These are phyloP conservation scores for Phylloporus arenicola DNA, from an alignment of 768 basidiomycete genomes.

Conservation along the genomic window DNA sequence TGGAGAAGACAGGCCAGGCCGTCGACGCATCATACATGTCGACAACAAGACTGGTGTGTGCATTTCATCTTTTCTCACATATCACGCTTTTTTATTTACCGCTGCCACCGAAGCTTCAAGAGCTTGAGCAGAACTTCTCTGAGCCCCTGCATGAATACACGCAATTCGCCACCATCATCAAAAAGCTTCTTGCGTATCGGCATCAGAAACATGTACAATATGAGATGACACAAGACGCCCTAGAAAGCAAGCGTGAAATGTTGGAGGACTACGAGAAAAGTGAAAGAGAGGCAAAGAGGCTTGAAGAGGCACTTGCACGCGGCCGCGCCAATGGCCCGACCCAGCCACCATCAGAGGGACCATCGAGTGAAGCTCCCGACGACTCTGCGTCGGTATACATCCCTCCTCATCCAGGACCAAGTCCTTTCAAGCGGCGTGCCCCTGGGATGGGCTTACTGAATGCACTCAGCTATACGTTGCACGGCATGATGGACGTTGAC, in stretches of 20 bases:
- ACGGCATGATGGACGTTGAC: conserved; percentile 98
- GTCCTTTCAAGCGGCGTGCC: conserved; percentile 53
- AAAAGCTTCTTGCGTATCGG: conserved; percentile 87
- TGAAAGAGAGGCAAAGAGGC: conserved; percentile 81
- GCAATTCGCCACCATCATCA: conserved; percentile 93
- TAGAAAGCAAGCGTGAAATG: conserved; percentile 79
- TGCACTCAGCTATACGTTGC: conserved; percentile 89
- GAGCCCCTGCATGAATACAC: conserved; percentile 95
- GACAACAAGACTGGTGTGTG: conserved; percentile 77
- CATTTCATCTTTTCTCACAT: not conserved
- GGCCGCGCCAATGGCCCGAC: conserved; percentile 37
- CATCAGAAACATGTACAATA: conserved; percentile 98
- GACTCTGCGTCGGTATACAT: conserved; percentile 48
- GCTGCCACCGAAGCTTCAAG: conserved; percentile 62
- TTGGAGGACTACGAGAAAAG: conserved; percentile 89
- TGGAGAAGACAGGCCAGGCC: conserved; percentile 97
- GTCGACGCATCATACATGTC: conserved; percentile 91
- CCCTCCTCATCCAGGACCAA: conserved; percentile 78
- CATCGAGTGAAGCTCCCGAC: conserved; percentile 34
- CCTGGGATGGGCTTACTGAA: conserved; percentile 85
- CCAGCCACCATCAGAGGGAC: conserved; percentile 23
- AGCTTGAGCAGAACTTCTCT: conserved; percentile 90
- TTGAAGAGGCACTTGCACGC: conserved; percentile 80
- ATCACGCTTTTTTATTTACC: conserved; percentile 5
- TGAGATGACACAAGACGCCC: conserved; percentile 90